Conservation (phyloP, 495 filamentous ascomycete species). For the Parathielavia hyrcaniae region DNA sequence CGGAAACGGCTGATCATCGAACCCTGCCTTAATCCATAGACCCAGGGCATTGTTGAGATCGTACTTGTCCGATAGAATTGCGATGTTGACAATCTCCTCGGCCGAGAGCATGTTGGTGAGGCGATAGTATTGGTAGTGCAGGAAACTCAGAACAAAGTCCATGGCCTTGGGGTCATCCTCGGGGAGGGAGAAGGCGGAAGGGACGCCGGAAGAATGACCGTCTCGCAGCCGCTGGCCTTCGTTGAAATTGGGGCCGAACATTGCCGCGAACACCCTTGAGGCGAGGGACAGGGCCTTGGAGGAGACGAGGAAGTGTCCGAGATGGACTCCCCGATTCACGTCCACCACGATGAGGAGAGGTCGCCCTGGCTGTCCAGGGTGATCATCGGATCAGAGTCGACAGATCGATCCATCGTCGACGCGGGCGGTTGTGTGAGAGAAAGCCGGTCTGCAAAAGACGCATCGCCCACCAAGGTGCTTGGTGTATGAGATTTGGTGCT, state of each 20-base stretch:
- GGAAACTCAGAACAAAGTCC: conserved; percentile 6
- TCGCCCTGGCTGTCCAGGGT: background rate
- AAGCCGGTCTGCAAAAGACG: too few relatives aligned
- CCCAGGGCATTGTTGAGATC: background rate
- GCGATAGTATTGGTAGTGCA: background rate
- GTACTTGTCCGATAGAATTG: conserved; percentile 9
- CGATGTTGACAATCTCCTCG: background rate
- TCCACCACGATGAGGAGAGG: background rate
- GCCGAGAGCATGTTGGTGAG: background rate
- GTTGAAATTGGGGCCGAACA: background rate
- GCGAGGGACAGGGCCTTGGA: background rate
- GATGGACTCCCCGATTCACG: background rate
- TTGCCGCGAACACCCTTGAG: background rate
- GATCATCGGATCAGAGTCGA: too few relatives aligned
- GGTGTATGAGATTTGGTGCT: too few relatives aligned
- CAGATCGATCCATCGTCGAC: too few relatives aligned
- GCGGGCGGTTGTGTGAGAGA: too few relatives aligned
- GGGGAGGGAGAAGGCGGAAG: background rate
- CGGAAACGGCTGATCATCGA: too few relatives aligned
- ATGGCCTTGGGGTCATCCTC: conserved; percentile 6
- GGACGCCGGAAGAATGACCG: background rate
- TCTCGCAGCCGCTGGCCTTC: background rate
- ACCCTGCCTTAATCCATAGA: too few relatives aligned
- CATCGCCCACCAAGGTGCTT: too few relatives aligned
- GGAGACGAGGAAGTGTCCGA: conserved; percentile 3